Evolutionary conservation across 805 yeast species (phyloP).

Genomic region (Kurtzmaniella cleridarum): DNA sequence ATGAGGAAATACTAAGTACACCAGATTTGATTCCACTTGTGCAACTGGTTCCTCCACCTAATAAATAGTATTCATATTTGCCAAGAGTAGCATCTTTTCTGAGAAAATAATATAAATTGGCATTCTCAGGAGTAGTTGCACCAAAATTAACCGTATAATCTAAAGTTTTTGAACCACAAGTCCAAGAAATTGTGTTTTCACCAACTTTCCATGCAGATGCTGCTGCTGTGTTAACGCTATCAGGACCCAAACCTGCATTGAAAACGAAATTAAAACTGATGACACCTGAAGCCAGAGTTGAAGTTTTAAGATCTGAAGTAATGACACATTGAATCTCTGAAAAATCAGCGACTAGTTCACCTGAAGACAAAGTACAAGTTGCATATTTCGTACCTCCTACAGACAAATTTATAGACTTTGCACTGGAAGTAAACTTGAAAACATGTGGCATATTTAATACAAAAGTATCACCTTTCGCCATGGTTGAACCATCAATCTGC

Average conservation of each 20-base stretch:
- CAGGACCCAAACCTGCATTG: slow-evolving; percentile 4
- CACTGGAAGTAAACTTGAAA: slow-evolving; percentile 13
- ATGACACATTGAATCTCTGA: slow-evolving; percentile 1
- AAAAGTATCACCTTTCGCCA: slow-evolving; percentile 22
- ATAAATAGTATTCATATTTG: too few species aligned
- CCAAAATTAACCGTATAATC: slow-evolving; percentile 8
- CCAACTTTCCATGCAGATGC: slow-evolving; percentile 8
- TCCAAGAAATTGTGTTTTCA: slow-evolving; percentile 11
- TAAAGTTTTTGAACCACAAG: slow-evolving; percentile 11
- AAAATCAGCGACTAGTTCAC: slow-evolving; percentile 4
- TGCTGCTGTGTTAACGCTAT: slow-evolving; percentile 6
- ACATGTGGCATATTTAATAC: slow-evolving; percentile 21
- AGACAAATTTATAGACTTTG: slow-evolving; percentile 7
- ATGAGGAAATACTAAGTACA: slow-evolving; percentile 14
- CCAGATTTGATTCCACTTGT: slow-evolving; percentile 18
- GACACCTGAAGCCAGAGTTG: background rate
- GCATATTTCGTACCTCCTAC: slow-evolving; percentile 6
- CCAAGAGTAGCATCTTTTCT: too few species aligned
- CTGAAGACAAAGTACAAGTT: slow-evolving; percentile 6
- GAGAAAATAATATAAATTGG: too few species aligned
- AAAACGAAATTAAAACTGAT: background rate
- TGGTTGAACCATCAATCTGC: slow-evolving; percentile 11
- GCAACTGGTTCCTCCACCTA: slow-evolving; percentile 5
- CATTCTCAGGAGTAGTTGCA: slow-evolving; percentile 1
- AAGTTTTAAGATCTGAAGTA: background rate